These are phyloP conservation scores for Neoscytalidium dimidiatum DNA, from an alignment of 2,329 filamentous ascomycete genomes.

Conservation along the genomic window DNA sequence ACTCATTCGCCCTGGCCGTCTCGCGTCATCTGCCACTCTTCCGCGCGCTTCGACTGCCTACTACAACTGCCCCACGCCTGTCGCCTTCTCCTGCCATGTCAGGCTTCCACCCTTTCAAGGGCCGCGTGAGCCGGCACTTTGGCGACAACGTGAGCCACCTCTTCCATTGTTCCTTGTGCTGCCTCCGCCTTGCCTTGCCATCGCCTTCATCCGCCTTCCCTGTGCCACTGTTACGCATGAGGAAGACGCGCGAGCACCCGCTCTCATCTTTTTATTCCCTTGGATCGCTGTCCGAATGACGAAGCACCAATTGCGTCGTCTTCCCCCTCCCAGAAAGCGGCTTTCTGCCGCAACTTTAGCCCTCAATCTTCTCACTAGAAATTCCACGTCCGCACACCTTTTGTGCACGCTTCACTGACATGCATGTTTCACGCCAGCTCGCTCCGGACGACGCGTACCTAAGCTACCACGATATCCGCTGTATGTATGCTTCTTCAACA, in stretches of 20 bases:
- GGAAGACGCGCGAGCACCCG: slow-evolving; percentile 6
- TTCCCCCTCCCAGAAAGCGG: background rate
- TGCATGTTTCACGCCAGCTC: slow-evolving; percentile 37
- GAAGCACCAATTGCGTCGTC: background rate
- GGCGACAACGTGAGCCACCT: slow-evolving; percentile 46
- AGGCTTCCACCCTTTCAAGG: slow-evolving; percentile 55
- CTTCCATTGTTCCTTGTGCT: slow-evolving; percentile 21
- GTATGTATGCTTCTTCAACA: slow-evolving; percentile 39
- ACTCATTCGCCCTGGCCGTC: background rate
- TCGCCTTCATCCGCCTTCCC: background rate
- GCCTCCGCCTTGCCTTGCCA: slow-evolving; percentile 20
- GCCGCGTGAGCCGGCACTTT: slow-evolving; percentile 53
- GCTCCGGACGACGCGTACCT: slow-evolving; percentile 69
- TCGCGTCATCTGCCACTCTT: background rate
- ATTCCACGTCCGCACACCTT: background rate
- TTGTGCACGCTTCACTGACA: slow-evolving; percentile 27
- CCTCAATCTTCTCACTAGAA: background rate
- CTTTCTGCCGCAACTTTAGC: background rate
- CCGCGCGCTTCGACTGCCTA: background rate
- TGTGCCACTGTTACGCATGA: background rate
- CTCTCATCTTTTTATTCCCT: background rate
- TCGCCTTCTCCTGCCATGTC: slow-evolving; percentile 15
- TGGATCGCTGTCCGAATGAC: background rate
- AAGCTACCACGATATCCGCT: slow-evolving; percentile 67
- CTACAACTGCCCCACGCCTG: background rate